Evolutionary conservation across 805 yeast species (phyloP).

Genomic region (Tetrapisispora iriomotensis): DNA sequence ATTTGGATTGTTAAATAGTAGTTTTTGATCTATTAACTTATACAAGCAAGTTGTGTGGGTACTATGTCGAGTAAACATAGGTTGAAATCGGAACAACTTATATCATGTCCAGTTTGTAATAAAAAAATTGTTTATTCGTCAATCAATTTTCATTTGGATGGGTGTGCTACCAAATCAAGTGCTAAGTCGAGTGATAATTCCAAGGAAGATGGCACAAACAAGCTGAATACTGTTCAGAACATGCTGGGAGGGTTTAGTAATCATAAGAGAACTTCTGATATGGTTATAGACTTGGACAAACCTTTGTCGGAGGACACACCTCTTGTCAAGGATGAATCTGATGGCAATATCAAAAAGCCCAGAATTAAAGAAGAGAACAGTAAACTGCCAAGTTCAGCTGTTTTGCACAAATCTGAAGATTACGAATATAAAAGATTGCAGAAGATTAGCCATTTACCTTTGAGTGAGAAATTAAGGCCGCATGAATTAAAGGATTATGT

Average conservation of each 20-base stretch:
- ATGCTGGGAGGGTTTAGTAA: conserved; percentile 7
- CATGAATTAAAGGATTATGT: conserved; percentile 53
- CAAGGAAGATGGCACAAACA: neutral
- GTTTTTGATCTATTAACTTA: no score
- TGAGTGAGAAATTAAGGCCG: conserved; percentile 84
- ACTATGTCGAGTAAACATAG: conserved; percentile 1
- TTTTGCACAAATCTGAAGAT: neutral
- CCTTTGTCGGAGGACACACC: neutral
- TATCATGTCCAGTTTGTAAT: conserved; percentile 27
- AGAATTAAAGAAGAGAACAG: conserved; percentile 7
- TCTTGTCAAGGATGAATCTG: conserved; percentile 1
- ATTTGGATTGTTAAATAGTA: no score
- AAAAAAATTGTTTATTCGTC: conserved; percentile 16
- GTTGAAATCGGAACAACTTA: conserved; percentile 13
- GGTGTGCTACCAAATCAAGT: conserved; percentile 9
- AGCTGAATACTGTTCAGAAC: conserved; percentile 14
- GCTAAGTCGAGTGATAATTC: neutral
- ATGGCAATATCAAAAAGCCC: neutral
- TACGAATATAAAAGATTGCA: conserved; percentile 20
- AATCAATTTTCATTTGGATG: conserved; percentile 26
- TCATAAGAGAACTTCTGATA: neutral
- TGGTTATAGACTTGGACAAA: neutral
- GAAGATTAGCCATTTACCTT: conserved; percentile 33
- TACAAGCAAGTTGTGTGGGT: no score
- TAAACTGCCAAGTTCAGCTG: neutral